Base-by-base conservation (phyloP, 805 yeast genomes). In the Teunomyces aglyptinius region DNA sequence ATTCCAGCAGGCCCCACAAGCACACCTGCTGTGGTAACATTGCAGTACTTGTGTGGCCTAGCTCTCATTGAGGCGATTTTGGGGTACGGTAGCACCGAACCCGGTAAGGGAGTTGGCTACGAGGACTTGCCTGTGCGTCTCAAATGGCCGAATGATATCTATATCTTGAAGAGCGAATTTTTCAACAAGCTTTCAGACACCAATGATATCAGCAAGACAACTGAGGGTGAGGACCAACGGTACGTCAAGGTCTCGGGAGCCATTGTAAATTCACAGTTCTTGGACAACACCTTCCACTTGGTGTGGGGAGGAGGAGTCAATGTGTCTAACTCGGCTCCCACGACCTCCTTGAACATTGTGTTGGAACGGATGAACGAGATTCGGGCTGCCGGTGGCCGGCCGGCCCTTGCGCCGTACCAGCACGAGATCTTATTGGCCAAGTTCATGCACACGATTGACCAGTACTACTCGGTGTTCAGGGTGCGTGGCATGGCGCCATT, bases 101-200 rank as follows among this genome's bases (percentile, higher is more conserved):
- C 68, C 15, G 76, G 76, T 5, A 42, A 50, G 6, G 73, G 73
- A 1, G 65, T 68, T 0, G 89, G 87, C 0, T 89, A 84, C 60
- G 83, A 81, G 16, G 85, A 81, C 39, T 65, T 94, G 54, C 97
- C 96, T 0, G 73, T 92, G 12, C 76, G 81, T 43, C 76, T 94
- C 49, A 94, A 94, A 62, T 94, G 99, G 99, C 99, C 99, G 1
- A 94, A 94, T 62, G 99, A 94, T 64, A 69, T 94, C 11, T 94
- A 89, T 60, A 81, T 85, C 3, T 61, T 81, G 55, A 82, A 80
- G 46, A 95, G 96, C 0, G 82, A 82, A 45, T 78, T 69, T 52
- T 76, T 63, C 54, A 50, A 53, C 45, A 45, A 49, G 12, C 19
- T 65, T 8, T 52, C 61, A 11, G 73, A 68, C 22, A 64, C 65